Conservation (phyloP, 257 asterid species). For the Penstemon barbatus region DNA sequence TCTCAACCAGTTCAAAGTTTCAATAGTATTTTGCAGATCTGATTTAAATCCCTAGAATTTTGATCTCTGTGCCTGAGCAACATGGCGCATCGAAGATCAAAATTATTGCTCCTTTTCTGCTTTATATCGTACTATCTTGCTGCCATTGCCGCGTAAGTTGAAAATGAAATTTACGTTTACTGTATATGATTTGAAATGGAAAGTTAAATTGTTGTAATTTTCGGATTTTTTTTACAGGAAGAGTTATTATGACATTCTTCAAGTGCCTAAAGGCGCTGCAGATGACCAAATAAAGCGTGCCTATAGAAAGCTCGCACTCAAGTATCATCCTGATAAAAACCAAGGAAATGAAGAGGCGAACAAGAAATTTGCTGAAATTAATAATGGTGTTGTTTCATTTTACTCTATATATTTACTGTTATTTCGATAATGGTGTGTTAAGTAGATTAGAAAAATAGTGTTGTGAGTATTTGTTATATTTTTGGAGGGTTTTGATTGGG, state of each 20-base stretch:
- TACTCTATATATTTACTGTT: neutral
- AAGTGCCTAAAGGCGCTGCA: slow-evolving; percentile 75
- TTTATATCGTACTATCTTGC: slow-evolving; percentile 45
- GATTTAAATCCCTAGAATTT: slow-evolving; percentile 42
- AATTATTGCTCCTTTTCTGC: slow-evolving; percentile 49
- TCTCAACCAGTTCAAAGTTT: neutral
- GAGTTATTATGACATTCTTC: slow-evolving; percentile 82
- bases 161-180: neutral
- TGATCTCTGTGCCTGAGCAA: slow-evolving; percentile 44
- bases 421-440: neutral
- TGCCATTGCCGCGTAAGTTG: slow-evolving; percentile 83
- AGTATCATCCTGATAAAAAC: slow-evolving; percentile 92
- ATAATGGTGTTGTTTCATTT: slow-evolving; percentile 52
- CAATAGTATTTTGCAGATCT: slow-evolving; percentile 26
- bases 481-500: slow-evolving; percentile 20
- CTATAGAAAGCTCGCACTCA: slow-evolving; percentile 86
- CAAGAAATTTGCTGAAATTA: slow-evolving; percentile 90
- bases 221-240: slow-evolving; percentile 45
- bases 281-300: slow-evolving; percentile 95
- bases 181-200: neutral
- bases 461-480: neutral
- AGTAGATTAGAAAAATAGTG: neutral
- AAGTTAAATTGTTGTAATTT: neutral
- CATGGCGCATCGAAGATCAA: slow-evolving; percentile 80
- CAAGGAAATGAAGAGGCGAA: slow-evolving; percentile 93